These are phyloP conservation scores for Tricholoma saponaceum DNA, from an alignment of 768 basidiomycete species.

Conservation along the genomic window DNA sequence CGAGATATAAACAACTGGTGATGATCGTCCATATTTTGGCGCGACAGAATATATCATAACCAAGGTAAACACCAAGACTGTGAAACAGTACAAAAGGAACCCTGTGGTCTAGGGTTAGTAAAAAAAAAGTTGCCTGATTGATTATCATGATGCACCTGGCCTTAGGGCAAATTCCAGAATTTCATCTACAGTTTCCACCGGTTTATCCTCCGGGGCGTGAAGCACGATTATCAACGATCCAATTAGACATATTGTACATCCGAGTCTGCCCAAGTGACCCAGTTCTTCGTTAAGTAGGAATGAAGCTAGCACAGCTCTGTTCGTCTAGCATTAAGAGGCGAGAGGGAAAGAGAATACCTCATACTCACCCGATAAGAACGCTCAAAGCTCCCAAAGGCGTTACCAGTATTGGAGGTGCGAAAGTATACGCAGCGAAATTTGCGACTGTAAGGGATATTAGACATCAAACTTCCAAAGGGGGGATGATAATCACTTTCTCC, in stretches of 20 bases:
- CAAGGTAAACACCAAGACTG: slow-evolving; percentile 74
- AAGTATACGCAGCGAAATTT: slow-evolving; percentile 95
- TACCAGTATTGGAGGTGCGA: slow-evolving; percentile 97
- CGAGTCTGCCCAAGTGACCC: slow-evolving; percentile 86
- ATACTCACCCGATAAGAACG: slow-evolving; percentile 87
- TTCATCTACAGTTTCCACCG: slow-evolving; percentile 89
- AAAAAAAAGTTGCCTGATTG: background rate
- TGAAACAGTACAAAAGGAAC: slow-evolving; percentile 87
- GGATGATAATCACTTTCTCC: slow-evolving; percentile 68
- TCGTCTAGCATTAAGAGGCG: slow-evolving; percentile 1
- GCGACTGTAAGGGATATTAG: slow-evolving; percentile 44
- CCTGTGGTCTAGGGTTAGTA: slow-evolving; percentile 39
- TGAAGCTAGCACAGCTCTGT: slow-evolving; percentile 89
- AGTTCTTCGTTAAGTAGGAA: slow-evolving; percentile 91
- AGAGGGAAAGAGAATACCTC: background rate
- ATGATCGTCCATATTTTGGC: slow-evolving; percentile 82
- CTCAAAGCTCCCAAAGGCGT: slow-evolving; percentile 96
- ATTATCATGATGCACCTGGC: slow-evolving; percentile 55
- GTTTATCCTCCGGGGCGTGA: slow-evolving; percentile 95
- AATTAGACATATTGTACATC: slow-evolving; percentile 77
- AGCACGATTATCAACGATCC: slow-evolving; percentile 94
- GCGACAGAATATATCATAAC: slow-evolving; percentile 86
- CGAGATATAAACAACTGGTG: slow-evolving; percentile 89
- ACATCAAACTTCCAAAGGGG: background rate
- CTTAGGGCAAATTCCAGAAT: slow-evolving; percentile 91